phyloP scores from a whole-genome alignment of 2,329 filamentous ascomycete species.

The Coniella lustricola region DNA sequence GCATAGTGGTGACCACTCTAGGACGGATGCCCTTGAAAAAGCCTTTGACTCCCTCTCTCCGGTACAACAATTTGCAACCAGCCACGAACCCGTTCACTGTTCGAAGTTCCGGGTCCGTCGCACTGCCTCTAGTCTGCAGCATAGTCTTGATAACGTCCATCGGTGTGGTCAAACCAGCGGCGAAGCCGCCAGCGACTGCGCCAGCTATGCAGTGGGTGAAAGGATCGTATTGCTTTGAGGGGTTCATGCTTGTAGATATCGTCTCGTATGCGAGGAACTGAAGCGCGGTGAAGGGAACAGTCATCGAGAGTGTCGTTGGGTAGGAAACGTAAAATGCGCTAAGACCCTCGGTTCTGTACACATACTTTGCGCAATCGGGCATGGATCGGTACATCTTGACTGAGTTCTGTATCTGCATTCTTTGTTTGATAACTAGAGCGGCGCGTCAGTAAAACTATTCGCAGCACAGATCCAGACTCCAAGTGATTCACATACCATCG shows the following conservation, averaged over 20 bases:
- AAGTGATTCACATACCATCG: constrained; percentile 59
- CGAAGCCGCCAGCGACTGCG: constrained; percentile 85
- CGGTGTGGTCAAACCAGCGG: constrained; percentile 87
- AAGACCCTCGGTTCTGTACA: constrained; percentile 82
- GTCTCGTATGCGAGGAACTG: constrained; percentile 98
- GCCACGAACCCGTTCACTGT: constrained; percentile 76
- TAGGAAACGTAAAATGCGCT: constrained; percentile 97
- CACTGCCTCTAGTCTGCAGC: constrained; percentile 81
- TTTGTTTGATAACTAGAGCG: constrained; percentile 85
- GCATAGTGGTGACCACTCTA: constrained; percentile 91
- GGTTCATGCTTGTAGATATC: constrained; percentile 89
- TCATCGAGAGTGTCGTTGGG: constrained; percentile 96
- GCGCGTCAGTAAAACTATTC: constrained; percentile 2
- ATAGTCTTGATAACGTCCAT: constrained; percentile 98
- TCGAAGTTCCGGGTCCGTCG: constrained; percentile 71
- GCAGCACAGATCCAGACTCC: background rate
- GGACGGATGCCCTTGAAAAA: constrained; percentile 93
- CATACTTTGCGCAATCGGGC: constrained; percentile 75
- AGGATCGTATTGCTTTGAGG: constrained; percentile 77
- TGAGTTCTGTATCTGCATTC: constrained; percentile 98
- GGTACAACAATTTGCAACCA: constrained; percentile 74
- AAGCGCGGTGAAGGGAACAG: constrained; percentile 91
- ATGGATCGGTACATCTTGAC: constrained; percentile 78
- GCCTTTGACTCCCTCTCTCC: constrained; percentile 73
- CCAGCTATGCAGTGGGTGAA: constrained; percentile 90